Conservation (phyloP, 2,329 filamentous ascomycete genomes). For the Nemania serpens region DNA sequence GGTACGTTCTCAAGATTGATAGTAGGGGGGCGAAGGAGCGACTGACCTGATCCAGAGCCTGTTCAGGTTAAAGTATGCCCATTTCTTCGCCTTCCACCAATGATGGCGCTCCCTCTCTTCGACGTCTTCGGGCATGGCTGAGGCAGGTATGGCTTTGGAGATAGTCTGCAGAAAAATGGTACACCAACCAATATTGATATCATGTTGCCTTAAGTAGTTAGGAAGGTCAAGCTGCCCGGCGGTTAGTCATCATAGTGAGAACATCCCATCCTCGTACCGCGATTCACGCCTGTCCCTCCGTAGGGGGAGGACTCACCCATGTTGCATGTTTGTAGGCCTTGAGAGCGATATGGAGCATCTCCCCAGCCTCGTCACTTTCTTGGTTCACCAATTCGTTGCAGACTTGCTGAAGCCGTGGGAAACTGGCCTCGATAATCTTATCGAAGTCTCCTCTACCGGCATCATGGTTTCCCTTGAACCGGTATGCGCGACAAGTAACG, state of each 20-base stretch:
- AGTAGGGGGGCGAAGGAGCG: not conserved
- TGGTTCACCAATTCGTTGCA: conserved; percentile 89
- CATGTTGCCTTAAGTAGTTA: conserved; percentile 74
- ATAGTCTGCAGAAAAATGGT: conserved; percentile 91
- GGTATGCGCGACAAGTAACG: conserved; percentile 92
- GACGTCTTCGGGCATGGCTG: conserved; percentile 76
- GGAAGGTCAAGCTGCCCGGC: conserved; percentile 82
- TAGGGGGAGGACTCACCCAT: conserved; percentile 66
- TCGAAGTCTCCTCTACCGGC: conserved; percentile 83
- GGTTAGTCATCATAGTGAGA: conserved; percentile 25
- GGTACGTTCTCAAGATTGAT: conserved; percentile 21
- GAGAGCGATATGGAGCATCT: conserved; percentile 93
- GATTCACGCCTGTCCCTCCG: not conserved
- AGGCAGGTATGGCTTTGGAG: conserved; percentile 79
- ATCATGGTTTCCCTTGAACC: conserved; percentile 84
- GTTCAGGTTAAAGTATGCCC: conserved; percentile 98
- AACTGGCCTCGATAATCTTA: conserved; percentile 88
- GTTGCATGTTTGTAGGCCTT: conserved; percentile 99
- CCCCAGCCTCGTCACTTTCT: conserved; percentile 89
- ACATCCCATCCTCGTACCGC: not conserved
- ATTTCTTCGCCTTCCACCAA: conserved; percentile 99
- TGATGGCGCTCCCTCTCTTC: conserved; percentile 91
- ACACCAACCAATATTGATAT: conserved; percentile 92
- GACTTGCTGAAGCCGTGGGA: conserved; percentile 84
- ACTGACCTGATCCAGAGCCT: conserved; percentile 84